These are phyloP conservation scores for Syncephalis fuscata DNA, from an alignment of 371 early-diverging fungal genomes.

Conservation along the genomic window DNA sequence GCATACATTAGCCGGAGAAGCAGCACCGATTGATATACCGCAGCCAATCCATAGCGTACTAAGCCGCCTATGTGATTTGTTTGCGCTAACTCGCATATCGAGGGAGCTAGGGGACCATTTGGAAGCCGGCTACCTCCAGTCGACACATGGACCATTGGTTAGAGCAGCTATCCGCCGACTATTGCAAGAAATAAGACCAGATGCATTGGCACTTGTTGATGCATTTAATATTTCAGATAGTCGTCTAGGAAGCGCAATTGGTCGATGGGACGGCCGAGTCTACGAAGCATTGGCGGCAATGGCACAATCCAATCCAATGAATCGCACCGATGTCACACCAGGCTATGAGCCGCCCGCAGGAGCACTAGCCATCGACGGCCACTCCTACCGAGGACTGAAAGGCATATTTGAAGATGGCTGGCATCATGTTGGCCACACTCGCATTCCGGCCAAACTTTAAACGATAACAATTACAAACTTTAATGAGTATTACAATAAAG, in stretches of 20 bases:
- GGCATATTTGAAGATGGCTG: too few relatives aligned
- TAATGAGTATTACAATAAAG: too few relatives aligned
- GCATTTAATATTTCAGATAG: conserved; percentile 62
- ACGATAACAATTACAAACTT: too few relatives aligned
- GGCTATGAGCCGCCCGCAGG: too few relatives aligned
- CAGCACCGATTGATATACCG: not conserved
- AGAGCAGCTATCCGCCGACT: conserved; percentile 19
- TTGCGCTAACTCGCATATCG: conserved; percentile 43
- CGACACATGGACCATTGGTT: conserved; percentile 23
- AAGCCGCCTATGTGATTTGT: conserved; percentile 26
- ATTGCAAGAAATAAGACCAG: conserved; percentile 28
- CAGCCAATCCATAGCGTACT: too few relatives aligned
- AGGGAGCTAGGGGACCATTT: conserved; percentile 45
- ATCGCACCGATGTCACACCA: too few relatives aligned
- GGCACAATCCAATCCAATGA: too few relatives aligned
- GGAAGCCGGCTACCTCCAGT: conserved; percentile 23
- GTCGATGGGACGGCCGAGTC: conserved; percentile 51
- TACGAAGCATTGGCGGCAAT: conserved; percentile 17
- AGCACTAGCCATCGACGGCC: too few relatives aligned
- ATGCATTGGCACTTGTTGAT: conserved; percentile 57
- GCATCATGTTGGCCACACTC: too few relatives aligned
- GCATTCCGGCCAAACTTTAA: too few relatives aligned
- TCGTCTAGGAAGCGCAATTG: conserved; percentile 53
- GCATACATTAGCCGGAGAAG: not conserved
- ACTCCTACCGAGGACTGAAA: too few relatives aligned